Evolutionary conservation across 257 asterid genomes (phyloP).

Genomic region (Solanum dulcamara): DNA sequence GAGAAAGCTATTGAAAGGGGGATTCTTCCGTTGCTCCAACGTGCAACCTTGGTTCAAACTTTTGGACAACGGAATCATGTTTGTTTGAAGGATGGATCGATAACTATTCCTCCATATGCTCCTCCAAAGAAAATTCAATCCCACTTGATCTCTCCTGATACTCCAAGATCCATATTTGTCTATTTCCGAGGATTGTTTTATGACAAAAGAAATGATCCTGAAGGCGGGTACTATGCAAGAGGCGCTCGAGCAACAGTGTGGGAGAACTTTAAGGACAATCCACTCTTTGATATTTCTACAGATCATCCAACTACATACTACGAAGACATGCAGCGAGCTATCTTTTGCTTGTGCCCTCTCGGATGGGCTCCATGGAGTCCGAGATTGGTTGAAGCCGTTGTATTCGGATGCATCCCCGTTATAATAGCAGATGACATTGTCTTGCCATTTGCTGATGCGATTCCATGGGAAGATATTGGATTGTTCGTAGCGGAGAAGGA

Average conservation of each 20-base stretch:
- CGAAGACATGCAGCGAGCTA: background rate
- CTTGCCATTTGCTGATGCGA: conserved; percentile 25
- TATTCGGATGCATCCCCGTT: background rate
- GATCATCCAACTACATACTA: background rate
- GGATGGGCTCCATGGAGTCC: conserved; percentile 3
- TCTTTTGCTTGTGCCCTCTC: background rate
- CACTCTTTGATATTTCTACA: background rate
- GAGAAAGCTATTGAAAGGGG: conserved; percentile 82
- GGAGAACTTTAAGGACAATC: background rate
- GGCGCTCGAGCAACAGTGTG: background rate
- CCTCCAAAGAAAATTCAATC: background rate
- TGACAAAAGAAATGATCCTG: background rate
- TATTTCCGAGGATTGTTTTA: background rate
- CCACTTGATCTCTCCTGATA: background rate
- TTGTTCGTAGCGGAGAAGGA: conserved; percentile 37
- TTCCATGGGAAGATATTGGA: conserved; percentile 49
- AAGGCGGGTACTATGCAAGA: conserved; percentile 19
- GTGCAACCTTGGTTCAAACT: background rate
- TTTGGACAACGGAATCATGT: background rate
- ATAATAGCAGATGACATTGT: background rate
- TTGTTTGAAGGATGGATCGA: background rate
- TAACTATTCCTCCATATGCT: background rate
- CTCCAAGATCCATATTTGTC: background rate
- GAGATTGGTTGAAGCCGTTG: background rate
- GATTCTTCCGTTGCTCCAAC: background rate